A percentile compares a stretch with the other conserved stretches of the same genome.
These are phyloP conservation scores for Alternaria angustiovoidea DNA, from an alignment of 2,329 filamentous ascomycete genomes.

Conservation along the genomic window DNA sequence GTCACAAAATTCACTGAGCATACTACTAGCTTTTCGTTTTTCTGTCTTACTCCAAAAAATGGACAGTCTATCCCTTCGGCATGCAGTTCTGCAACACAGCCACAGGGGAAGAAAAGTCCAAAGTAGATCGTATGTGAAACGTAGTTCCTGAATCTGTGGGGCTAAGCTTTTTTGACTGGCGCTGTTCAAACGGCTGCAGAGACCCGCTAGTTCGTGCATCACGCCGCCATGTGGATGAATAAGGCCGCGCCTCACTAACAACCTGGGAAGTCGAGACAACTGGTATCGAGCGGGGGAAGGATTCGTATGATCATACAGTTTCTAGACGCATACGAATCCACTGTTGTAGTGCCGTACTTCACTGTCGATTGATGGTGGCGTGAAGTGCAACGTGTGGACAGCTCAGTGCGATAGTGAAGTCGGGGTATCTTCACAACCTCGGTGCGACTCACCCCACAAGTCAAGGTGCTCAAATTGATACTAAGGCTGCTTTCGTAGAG, in stretches of 20 bases:
- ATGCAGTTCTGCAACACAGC: not conserved
- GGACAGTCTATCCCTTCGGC: not conserved
- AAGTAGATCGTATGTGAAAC: constrained; percentile 3
- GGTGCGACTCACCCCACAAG: not conserved
- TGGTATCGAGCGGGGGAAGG: not conserved
- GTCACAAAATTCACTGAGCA: not conserved
- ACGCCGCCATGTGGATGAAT: constrained; percentile 19
- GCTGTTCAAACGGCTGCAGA: constrained; percentile 18
- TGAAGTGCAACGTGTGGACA: not conserved
- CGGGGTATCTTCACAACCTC: not conserved
- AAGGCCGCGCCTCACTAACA: constrained; percentile 8
- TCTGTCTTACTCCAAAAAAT: too few relatives aligned
- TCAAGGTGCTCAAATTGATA: not conserved
- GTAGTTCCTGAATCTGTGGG: constrained; percentile 10
- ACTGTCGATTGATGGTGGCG: not conserved
- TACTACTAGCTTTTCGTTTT: fast-evolving
- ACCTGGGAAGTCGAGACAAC: not conserved
- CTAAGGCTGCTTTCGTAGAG: not conserved
- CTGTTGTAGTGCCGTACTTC: too few relatives aligned
- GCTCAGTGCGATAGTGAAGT: not conserved
- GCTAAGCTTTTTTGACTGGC: constrained; percentile 25
- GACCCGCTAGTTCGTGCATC: constrained; percentile 33
- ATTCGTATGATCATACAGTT: not conserved
- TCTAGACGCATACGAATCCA: not conserved
- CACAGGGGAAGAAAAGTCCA: not conserved